Evolutionary conservation across 352 stramenopile genomes (phyloP).

Genomic region (Globisporangium ultimum): DNA sequence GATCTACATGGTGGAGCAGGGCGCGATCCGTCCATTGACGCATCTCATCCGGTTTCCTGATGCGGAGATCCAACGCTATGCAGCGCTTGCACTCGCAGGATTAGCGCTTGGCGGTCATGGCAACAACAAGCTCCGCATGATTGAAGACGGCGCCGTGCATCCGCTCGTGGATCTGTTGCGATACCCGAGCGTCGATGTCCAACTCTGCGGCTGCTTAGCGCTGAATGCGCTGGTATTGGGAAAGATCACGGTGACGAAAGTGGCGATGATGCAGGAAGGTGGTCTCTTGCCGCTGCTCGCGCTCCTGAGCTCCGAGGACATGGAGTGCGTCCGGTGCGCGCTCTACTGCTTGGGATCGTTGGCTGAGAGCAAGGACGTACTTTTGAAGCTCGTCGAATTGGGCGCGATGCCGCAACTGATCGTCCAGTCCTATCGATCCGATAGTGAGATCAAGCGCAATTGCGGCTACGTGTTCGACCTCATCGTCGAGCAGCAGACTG

Average conservation of each 20-base stretch:
- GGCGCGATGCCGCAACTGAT: constrained; percentile 83
- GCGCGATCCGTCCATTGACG: constrained; percentile 89
- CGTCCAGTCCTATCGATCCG: constrained; percentile 65
- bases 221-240: constrained; percentile 91
- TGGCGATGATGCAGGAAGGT: constrained; percentile 87
- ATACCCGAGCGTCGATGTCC: constrained; percentile 93
- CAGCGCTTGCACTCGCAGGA: constrained; percentile 89
- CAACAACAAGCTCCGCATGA: constrained; percentile 91
- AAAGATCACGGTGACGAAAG: constrained; percentile 84
- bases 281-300: constrained; percentile 87
- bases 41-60: constrained; percentile 95
- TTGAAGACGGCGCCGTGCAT: constrained; percentile 91
- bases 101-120: constrained; percentile 90
- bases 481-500: constrained; percentile 86
- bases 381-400: constrained; percentile 89
- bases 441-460: constrained; percentile 91
- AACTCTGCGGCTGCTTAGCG: constrained; percentile 90
- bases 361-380: constrained; percentile 89
- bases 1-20: constrained; percentile 88
- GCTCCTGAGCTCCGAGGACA: constrained; percentile 82
- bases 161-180: constrained; percentile 91
- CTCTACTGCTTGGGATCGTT: constrained; percentile 94
- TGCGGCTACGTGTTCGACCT: constrained; percentile 92
- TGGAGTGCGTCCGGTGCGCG: constrained; percentile 87
- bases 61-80: constrained; percentile 94